A percentile compares a stretch with the other conserved stretches of the same genome.
Evolutionary conservation across 2,329 filamentous ascomycete species (phyloP).

Genomic region (Alternaria ethzedia): DNA sequence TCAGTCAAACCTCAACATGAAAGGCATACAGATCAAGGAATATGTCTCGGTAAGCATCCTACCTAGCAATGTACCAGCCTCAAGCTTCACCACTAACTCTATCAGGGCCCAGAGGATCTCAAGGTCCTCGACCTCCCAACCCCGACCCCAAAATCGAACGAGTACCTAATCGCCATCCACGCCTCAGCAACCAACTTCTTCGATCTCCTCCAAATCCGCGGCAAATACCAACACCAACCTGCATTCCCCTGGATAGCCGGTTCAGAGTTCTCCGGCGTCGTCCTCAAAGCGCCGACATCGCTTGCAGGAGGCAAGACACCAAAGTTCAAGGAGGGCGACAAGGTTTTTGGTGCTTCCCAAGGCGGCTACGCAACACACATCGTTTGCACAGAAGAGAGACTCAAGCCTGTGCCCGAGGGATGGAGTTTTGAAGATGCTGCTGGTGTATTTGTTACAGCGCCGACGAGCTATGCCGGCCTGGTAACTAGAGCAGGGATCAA

Average conservation of each 20-base stretch:
- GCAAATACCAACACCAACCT: slow-evolving; percentile 93
- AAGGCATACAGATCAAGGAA: slow-evolving; percentile 74
- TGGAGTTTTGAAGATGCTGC: slow-evolving; percentile 88
- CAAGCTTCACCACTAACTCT: slow-evolving; percentile 4
- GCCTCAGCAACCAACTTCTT: slow-evolving; percentile 95
- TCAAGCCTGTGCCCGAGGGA: slow-evolving; percentile 77
- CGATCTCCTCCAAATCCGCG: slow-evolving; percentile 91
- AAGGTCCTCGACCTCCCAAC: slow-evolving; percentile 76
- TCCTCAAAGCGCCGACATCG: slow-evolving; percentile 69
- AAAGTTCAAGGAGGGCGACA: slow-evolving; percentile 77
- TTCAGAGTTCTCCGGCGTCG: slow-evolving; percentile 81
- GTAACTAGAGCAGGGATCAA: slow-evolving; percentile 79
- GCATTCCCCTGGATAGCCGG: slow-evolving; percentile 88
- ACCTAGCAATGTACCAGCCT: slow-evolving; percentile 5
- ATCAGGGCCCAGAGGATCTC: slow-evolving; percentile 78
- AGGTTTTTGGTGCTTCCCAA: slow-evolving; percentile 85
- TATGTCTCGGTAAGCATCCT: slow-evolving; percentile 69
- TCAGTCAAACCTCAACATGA: slow-evolving; percentile 59
- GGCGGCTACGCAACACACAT: slow-evolving; percentile 85
- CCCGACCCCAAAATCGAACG: slow-evolving; percentile 70
- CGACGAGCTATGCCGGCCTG: slow-evolving; percentile 85
- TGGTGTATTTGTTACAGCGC: slow-evolving; percentile 88
- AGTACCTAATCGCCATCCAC: slow-evolving; percentile 88
- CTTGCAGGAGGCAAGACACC: slow-evolving; percentile 53
- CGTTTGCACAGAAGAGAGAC: slow-evolving; percentile 66